Evolutionary conservation across 2,329 filamentous ascomycete species (phyloP).

Genomic region (Beauveria australis): DNA sequence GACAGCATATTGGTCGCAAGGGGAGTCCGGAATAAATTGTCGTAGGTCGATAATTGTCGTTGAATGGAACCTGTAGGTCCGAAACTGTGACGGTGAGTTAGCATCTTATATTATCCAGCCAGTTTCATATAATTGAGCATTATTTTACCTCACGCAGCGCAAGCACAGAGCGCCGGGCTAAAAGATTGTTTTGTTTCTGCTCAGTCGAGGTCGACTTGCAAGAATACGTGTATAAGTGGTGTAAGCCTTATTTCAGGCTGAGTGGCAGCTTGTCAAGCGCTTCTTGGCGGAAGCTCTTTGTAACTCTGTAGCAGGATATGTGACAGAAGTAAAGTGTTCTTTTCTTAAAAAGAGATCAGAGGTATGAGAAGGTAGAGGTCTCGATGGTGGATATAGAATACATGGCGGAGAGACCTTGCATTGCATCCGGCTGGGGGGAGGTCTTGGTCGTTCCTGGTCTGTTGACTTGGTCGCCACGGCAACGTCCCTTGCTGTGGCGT

Average conservation of each 20-base stretch:
- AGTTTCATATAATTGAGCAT: neutral
- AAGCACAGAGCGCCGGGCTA: constrained; percentile 74
- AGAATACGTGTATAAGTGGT: constrained; percentile 13
- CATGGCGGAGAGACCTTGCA: constrained; percentile 12
- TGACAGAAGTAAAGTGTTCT: constrained; percentile 13
- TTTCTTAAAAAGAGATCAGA: constrained; percentile 4
- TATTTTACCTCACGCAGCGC: constrained; percentile 69
- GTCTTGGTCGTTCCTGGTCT: constrained; percentile 18
- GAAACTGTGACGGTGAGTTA: constrained; percentile 30
- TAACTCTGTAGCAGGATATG: constrained; percentile 10
- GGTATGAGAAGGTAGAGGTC: constrained; percentile 10
- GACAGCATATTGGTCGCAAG: constrained; percentile 71
- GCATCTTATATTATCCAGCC: constrained; percentile 12
- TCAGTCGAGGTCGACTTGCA: constrained; percentile 40
- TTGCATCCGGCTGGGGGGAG: constrained; percentile 15
- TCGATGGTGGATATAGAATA: constrained; percentile 19
- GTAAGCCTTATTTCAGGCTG: constrained; percentile 27
- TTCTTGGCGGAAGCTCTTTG: constrained; percentile 9
- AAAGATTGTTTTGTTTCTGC: constrained; percentile 31
- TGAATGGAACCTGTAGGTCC: constrained; percentile 40
- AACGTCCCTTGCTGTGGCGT: constrained; percentile 17
- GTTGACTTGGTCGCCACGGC: constrained; percentile 27
- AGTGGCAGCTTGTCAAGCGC: constrained; percentile 13
- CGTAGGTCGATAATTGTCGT: constrained; percentile 44
- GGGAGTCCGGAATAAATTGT: constrained; percentile 55